Evolutionary conservation across 1,139 yeast genomes (phyloP).

Genomic region (Saccharomyces hybrid): DNA sequence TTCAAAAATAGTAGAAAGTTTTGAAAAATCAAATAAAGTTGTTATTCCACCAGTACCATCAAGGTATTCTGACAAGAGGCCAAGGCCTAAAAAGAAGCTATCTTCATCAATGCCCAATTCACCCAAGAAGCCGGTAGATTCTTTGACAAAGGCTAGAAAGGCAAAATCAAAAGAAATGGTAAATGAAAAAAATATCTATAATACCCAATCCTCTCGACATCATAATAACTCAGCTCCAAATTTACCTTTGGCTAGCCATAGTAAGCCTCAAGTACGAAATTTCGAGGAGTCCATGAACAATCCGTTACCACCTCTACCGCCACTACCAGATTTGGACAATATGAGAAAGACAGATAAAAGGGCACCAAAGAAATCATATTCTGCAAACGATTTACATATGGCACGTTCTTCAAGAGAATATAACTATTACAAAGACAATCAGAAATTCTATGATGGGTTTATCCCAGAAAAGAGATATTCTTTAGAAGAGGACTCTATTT

Average conservation of each 20-base stretch:
- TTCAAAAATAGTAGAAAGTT: neutral
- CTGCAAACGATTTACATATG: constrained; percentile 20
- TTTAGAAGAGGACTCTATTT: constrained; percentile 8
- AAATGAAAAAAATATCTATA: constrained; percentile 2
- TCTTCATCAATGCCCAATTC: constrained; percentile 1
- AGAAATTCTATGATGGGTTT: constrained; percentile 16
- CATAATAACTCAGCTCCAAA: constrained; percentile 3
- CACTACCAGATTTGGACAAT: constrained; percentile 15
- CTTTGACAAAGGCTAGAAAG: neutral
- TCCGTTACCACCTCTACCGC: constrained; percentile 24
- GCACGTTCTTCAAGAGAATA: constrained; percentile 6
- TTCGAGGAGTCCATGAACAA: neutral
- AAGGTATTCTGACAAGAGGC: neutral
- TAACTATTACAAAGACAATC: constrained; percentile 12
- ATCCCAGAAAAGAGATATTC: constrained; percentile 13
- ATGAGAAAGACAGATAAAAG: constrained; percentile 3
- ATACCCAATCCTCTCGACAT: constrained; percentile 5
- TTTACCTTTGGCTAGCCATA: neutral
- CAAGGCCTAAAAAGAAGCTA: neutral
- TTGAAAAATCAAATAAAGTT: neutral
- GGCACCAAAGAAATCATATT: constrained; percentile 21
- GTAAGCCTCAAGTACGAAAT: neutral
- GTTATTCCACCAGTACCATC: constrained; percentile 5
- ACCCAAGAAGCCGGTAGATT: neutral
- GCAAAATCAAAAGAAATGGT: constrained; percentile 5